Conservation (phyloP, 306 rosid genomes). For the Cucumis melo region DNA sequence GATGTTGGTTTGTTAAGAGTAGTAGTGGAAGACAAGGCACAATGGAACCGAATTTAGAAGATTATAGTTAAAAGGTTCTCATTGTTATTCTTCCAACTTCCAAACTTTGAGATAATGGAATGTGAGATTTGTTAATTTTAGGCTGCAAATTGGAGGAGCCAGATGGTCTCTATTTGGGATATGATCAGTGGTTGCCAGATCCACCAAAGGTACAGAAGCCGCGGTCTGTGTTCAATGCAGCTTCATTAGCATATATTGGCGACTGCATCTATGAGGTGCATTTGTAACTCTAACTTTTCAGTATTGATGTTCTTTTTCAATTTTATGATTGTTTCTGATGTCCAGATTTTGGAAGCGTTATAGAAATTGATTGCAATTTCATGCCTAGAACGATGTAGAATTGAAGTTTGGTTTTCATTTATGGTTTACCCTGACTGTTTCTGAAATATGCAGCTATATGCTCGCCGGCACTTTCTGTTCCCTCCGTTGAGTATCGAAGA, state of each 20-base stretch:
- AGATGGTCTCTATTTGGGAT: slow-evolving; percentile 51
- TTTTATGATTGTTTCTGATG: not conserved
- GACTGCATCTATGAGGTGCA: slow-evolving; percentile 80
- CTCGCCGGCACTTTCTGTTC: slow-evolving; percentile 87
- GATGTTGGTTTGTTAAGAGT: not conserved
- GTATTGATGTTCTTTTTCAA: not conserved
- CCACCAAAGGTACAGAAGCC: slow-evolving; percentile 81
- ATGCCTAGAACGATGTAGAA: not conserved
- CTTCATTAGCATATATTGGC: slow-evolving; percentile 70
- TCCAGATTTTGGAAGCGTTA: not conserved
- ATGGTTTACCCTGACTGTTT: slow-evolving; percentile 10
- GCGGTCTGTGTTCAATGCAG: slow-evolving; percentile 61
- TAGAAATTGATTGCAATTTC: not conserved
- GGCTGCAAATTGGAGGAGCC: slow-evolving; percentile 11
- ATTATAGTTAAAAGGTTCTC: not conserved
- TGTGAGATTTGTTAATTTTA: not conserved
- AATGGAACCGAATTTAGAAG: not conserved
- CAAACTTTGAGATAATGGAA: not conserved
- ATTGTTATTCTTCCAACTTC: not conserved
- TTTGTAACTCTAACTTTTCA: not conserved
- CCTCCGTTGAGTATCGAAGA: slow-evolving; percentile 80
- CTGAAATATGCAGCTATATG: slow-evolving; percentile 64
- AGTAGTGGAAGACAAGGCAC: not conserved
- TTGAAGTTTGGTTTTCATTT: slow-evolving; percentile 2
- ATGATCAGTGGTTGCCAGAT: slow-evolving; percentile 69